phyloP scores from a whole-genome alignment of 305 asterid genomes.

The Ajuga reptans region DNA sequence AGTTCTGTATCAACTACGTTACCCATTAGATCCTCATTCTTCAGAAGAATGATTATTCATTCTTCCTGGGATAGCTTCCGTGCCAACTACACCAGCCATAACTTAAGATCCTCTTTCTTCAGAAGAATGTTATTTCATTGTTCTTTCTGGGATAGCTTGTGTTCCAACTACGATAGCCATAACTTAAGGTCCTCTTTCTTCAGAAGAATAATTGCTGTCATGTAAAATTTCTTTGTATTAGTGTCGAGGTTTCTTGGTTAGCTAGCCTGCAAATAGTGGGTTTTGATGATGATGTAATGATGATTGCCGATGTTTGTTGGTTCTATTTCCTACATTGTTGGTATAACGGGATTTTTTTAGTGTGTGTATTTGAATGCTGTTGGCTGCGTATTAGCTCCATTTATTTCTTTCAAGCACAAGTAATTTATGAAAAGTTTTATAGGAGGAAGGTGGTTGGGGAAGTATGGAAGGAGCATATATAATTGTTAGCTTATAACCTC shows the following conservation, averaged over 20 bases:
- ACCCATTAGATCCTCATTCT: neutral
- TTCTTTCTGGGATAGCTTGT: too few relatives aligned
- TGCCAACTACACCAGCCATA: neutral
- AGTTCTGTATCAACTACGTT: neutral
- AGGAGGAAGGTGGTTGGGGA: constrained; percentile 10
- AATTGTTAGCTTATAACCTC: constrained; percentile 7
- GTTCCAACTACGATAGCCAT: too few relatives aligned
- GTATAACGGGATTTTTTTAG: neutral
- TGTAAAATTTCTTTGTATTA: neutral
- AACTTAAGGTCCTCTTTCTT: too few relatives aligned
- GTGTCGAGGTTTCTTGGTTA: neutral
- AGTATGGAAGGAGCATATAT: neutral
- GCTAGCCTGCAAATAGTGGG: neutral
- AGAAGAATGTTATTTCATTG: neutral
- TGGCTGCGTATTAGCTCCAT: constrained; percentile 1
- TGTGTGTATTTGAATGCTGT: neutral
- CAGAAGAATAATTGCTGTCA: too few relatives aligned
- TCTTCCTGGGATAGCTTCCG: neutral
- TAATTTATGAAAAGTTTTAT: neutral
- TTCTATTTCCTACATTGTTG: neutral
- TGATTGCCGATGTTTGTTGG: neutral
- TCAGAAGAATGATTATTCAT: neutral
- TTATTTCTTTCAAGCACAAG: neutral
- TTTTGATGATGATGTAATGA: neutral
- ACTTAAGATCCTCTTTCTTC: neutral